Conservation (phyloP, 257 asterid species). For the Anisodus tanguticus region DNA sequence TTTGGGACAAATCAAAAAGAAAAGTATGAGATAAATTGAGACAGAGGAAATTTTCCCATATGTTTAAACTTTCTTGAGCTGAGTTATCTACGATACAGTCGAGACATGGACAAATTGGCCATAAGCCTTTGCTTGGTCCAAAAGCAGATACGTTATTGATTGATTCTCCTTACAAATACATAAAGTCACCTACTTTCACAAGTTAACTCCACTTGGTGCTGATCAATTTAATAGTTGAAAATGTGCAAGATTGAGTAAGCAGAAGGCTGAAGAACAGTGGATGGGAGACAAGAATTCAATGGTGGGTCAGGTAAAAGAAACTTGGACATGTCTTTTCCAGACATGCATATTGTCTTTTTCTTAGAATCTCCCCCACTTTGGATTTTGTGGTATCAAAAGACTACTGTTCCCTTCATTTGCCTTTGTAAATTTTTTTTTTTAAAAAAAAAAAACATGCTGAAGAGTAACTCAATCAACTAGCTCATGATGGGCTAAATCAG, state of each 20-base stretch:
- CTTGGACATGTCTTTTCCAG: conserved; percentile 7
- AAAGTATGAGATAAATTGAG: too few relatives aligned
- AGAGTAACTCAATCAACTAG: conserved; percentile 10
- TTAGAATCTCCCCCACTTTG: not conserved
- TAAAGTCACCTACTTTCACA: conserved; percentile 23
- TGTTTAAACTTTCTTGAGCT: not conserved
- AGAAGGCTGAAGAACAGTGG: conserved; percentile 20
- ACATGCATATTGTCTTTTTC: conserved; percentile 13
- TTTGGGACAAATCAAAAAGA: too few relatives aligned
- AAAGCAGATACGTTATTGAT: conserved; percentile 15
- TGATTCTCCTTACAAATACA: not conserved
- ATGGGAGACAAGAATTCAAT: conserved; percentile 24
- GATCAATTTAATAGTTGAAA: not conserved
- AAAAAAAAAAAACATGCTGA: not conserved
- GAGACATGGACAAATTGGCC: not conserved
- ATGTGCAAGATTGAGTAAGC: conserved; percentile 13
- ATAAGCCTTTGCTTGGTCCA: not conserved
- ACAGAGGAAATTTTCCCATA: not conserved
- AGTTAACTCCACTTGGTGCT: not conserved
- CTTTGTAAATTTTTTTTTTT: not conserved
- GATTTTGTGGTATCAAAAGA: not conserved
- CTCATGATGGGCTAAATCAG: not conserved
- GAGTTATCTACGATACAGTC: not conserved
- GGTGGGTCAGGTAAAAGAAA: conserved; percentile 28
- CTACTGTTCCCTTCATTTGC: not conserved